Conservation (phyloP, 176 grass and related monocot species). For the Triticum turgidum region DNA sequence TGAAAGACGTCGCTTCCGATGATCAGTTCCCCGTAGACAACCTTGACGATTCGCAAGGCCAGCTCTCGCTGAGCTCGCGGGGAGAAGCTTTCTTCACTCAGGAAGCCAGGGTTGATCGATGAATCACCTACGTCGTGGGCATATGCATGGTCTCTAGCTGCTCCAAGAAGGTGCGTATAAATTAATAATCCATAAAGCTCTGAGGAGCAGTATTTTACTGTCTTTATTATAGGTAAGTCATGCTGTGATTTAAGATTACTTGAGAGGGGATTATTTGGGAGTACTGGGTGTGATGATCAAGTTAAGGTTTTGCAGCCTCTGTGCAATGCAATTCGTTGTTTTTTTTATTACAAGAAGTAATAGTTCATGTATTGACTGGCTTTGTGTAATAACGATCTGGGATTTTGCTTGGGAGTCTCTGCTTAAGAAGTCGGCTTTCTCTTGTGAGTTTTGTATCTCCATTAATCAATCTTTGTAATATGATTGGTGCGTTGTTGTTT, state of each 20-base stretch:
- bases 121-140: background rate
- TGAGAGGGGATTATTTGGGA: background rate
- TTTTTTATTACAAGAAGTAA: constrained; percentile 42
- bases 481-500: too few species aligned
- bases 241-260: constrained; percentile 26
- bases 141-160: constrained; percentile 10
- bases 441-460: background rate
- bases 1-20: constrained; percentile 47
- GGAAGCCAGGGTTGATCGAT: constrained; percentile 31
- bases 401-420: background rate
- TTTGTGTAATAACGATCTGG: constrained; percentile 46
- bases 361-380: background rate
- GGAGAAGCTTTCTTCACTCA: constrained; percentile 57
- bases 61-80: constrained; percentile 59
- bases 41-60: constrained; percentile 52
- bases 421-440: constrained; percentile 6
- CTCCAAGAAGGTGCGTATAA: constrained; percentile 43
- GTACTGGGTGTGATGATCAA: background rate
- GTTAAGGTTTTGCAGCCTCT: constrained; percentile 6
- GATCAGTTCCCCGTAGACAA: constrained; percentile 50
- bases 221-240: constrained; percentile 22
- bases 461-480: background rate
- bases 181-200: constrained; percentile 23
- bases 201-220: constrained; percentile 3
- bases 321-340: constrained; percentile 35